These are phyloP conservation scores for Hirsutella rhossiliensis DNA, from an alignment of 2,329 filamentous ascomycete species.

Conservation along the genomic window DNA sequence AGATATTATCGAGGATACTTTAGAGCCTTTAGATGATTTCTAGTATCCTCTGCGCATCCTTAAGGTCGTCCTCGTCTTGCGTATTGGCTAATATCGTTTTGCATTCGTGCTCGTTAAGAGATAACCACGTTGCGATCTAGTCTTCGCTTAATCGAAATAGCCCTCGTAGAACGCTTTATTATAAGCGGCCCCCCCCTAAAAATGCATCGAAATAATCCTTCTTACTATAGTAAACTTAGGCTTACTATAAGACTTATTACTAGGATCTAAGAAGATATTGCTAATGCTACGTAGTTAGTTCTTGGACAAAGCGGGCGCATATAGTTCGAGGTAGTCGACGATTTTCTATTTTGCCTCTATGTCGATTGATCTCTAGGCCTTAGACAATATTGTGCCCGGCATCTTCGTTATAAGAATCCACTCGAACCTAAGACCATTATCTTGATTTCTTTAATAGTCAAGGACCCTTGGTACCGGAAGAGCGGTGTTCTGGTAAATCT, in stretches of 20 bases:
- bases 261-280: slow-evolving; percentile 4
- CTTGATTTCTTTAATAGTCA: slow-evolving; percentile 14
- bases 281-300: slow-evolving; percentile 16
- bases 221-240: slow-evolving; percentile 6
- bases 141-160: too few relatives aligned
- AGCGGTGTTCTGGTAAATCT: slow-evolving; percentile 14
- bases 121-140: too few relatives aligned
- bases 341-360: slow-evolving; percentile 1
- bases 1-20: slow-evolving; percentile 19
- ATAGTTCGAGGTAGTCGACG: slow-evolving; percentile 4
- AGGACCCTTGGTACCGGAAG: slow-evolving; percentile 22
- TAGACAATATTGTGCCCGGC: slow-evolving; percentile 14
- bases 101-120: too few relatives aligned
- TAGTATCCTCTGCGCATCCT: slow-evolving; percentile 16
- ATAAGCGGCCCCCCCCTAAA: too few relatives aligned
- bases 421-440: slow-evolving; percentile 24
- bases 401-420: slow-evolving; percentile 27
- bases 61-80: slow-evolving; percentile 14
- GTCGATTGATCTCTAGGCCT: slow-evolving; percentile 15
- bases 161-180: too few relatives aligned
- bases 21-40: too few relatives aligned
- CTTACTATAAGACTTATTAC: neutral
- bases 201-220: too few relatives aligned
- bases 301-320: slow-evolving; percentile 8
- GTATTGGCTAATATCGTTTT: slow-evolving; percentile 1